Evolutionary conservation across 805 yeast species (phyloP), one percentile per base, ranked within the genome.

Genomic region (Spathaspora sp.): DNA sequence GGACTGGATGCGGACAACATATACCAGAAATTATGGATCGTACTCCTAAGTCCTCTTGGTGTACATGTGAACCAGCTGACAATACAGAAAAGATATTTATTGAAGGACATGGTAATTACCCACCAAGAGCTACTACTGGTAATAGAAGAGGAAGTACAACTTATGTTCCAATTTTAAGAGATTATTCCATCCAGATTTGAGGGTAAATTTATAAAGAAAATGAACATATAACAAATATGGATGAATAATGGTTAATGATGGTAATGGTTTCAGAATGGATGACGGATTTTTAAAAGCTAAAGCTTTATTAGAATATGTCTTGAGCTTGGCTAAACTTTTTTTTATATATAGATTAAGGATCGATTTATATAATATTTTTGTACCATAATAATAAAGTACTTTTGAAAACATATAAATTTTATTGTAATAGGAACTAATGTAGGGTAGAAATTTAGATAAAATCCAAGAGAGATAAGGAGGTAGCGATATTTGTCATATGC

Each of bases 1-100:
- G 87, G 87, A 75, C 83, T 42, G 86, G 86, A n/a, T 80, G 84
- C 57, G 85, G 86, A 28, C 44, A 65, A n/a, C 86, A 82, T 58
- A 68, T 81, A 42, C 55, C 75, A n/a, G 56, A 63, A 14, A 83
- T 82, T n/a, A 81, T 82, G 86, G 76, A 75, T 49, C 57, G 60
- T 51, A 78, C 83, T 18, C 78, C 77, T 29, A 70, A 68, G 51
- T 65, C 64, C 18, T 69, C 66, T 52, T 78, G 83, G 83, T 82
- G 87, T 61, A 73, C 82, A 38, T 82, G 87, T 64, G 71, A 69
- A 51, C 76, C 75, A 49, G 60, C 67, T 19, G 78, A 76, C 52
- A 75, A 68, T 1, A 65, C 63, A 2, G 68, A 73, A 46, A 44
- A 45, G 10, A 35, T 52, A 8, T 5, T 46, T 31, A 39, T 52